Evolutionary conservation across 176 grass and related monocot genomes (phyloP), one percentile per base, ranked within the genome.

Genomic region (Rhynchospora tenuis): DNA sequence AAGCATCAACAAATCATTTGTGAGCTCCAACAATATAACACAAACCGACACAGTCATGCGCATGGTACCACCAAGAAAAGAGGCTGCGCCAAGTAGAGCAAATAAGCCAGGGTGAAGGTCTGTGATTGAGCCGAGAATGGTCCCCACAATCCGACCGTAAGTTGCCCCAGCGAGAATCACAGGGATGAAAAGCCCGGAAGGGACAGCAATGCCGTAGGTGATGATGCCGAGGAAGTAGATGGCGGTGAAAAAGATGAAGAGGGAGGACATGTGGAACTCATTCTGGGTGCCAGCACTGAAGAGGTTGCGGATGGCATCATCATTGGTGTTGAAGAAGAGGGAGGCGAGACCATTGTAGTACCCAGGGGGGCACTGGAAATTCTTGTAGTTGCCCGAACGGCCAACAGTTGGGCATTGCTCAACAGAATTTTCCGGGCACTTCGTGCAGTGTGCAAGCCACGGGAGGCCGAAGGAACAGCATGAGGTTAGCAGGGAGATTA

Each of bases 21-120:
- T 96, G 59, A 99, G 91, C 86, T 99, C 97, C 19, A 99, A 87
- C 57, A 99, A 88, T 69, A 99, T 99, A 64, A 99, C 91, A 0
- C 93, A 96, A 26, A 99, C 91, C 6, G 93, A 96, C 4, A 99
- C 97, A 0, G 97, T 99, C 93, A 96, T 99, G 54, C 97, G 92
- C 97, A 96, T 99, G 31, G 97, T 93, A 64, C 97, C 93, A 83
- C 89, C 93, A 0, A 99, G 89, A 82, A 99, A 95, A 78, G 97
- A 91, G 38, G 97, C 91, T 0, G 93, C 97, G 43, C 93, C 91
- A 24, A 99, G 93, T 42, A 99, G 85, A 15, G 93, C 97, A 6
- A 93, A 99, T 26, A 95, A 93, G 24, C 93, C 97, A 6, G 88
- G 84, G 68, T 96, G 91, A 70, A 95, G 86, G 85, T 93, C 91